Conservation (phyloP, 2,329 filamentous ascomycete genomes). For the Stachybotrys echinatus region DNA sequence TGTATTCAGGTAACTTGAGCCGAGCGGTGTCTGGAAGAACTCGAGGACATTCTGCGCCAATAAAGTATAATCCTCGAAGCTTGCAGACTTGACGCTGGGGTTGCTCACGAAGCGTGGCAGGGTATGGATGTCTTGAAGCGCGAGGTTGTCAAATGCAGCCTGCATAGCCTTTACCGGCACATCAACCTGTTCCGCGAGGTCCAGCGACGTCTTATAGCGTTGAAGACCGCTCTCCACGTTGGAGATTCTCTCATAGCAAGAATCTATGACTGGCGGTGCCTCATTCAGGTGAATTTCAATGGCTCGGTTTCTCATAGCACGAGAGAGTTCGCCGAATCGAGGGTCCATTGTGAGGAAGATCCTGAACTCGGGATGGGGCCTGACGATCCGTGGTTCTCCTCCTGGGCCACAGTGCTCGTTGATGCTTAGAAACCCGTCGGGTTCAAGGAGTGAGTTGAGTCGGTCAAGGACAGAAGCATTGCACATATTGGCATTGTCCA, state of each 20-base stretch:
- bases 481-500: conserved; percentile 97
- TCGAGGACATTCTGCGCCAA: conserved; percentile 17
- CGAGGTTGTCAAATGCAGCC: conserved; percentile 41
- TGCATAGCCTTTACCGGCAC: conserved; percentile 20
- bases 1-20: conserved; percentile 20
- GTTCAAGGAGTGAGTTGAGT: conserved; percentile 89
- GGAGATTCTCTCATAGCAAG: conserved; percentile 33
- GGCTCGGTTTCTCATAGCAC: conserved; percentile 94
- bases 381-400: conserved; percentile 74
- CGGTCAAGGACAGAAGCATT: conserved; percentile 91
- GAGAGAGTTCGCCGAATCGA: conserved; percentile 84
- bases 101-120: conserved; percentile 27
- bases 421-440: conserved; percentile 79
- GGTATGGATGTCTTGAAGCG: conserved; percentile 37
- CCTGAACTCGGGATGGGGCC: conserved; percentile 79
- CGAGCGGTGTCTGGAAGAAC: conserved; percentile 26
- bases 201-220: conserved; percentile 36
- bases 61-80: conserved; percentile 5
- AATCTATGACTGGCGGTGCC: conserved; percentile 24
- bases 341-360: conserved; percentile 94
- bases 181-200: conserved; percentile 19
- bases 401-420: conserved; percentile 87
- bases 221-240: conserved; percentile 45
- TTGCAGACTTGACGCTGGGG: conserved; percentile 6
- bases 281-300: conserved; percentile 76